Conservation (phyloP, 208 protist genomes). For the Wallacemonas rigidus region DNA sequence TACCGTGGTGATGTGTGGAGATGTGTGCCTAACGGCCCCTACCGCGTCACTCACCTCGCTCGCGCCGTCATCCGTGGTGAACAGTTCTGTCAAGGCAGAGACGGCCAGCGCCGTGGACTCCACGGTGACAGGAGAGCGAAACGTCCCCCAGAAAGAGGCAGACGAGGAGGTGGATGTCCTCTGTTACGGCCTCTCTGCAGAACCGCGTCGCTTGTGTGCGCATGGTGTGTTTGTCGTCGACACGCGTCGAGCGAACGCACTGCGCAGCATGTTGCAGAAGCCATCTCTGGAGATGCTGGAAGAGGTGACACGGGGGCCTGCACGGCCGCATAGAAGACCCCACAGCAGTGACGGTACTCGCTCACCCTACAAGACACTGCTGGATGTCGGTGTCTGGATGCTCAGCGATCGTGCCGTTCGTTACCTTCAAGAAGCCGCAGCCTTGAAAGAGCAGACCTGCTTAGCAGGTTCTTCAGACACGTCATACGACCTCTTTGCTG, state of each 20-base stretch:
- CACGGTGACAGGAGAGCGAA: too few relatives aligned
- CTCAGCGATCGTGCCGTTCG: slow-evolving; percentile 48
- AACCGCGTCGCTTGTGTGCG: slow-evolving; percentile 19
- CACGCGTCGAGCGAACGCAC: slow-evolving; percentile 16
- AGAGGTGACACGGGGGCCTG: background rate
- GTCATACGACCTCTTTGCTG: slow-evolving; percentile 45
- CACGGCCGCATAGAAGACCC: background rate
- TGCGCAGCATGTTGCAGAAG: slow-evolving; percentile 66
- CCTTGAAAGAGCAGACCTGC: too few relatives aligned
- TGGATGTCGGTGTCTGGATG: slow-evolving; percentile 56
- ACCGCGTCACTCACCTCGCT: too few relatives aligned
- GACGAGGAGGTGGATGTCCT: slow-evolving; percentile 43
- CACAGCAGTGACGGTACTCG: background rate
- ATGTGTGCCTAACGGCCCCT: slow-evolving; percentile 29
- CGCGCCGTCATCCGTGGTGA: too few relatives aligned
- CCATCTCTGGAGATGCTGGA: slow-evolving; percentile 7
- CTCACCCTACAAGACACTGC: background rate
- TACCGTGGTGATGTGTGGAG: slow-evolving; percentile 45
- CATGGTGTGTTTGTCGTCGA: slow-evolving; percentile 54
- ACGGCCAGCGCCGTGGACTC: too few relatives aligned
- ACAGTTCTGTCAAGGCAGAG: too few relatives aligned
- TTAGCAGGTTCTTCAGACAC: too few relatives aligned
- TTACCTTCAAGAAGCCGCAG: slow-evolving; percentile 13
- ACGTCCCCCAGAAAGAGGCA: background rate
- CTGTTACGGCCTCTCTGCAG: slow-evolving; percentile 41